These are phyloP conservation scores for Mycena chlorophos DNA, from an alignment of 768 basidiomycete species.

Conservation along the genomic window DNA sequence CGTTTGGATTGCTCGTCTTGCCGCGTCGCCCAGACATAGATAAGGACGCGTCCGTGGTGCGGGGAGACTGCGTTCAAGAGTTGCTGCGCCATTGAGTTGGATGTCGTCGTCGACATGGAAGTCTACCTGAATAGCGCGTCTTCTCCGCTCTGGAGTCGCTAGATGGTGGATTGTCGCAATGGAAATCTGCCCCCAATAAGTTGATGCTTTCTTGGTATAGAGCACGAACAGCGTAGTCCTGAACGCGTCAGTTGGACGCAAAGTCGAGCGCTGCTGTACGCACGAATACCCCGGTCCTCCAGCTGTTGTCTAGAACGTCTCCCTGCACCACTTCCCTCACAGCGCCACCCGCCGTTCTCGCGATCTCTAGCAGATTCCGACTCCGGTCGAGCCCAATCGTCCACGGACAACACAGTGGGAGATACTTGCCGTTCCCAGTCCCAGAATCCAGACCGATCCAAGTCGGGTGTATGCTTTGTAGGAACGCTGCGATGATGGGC, in stretches of 20 bases:
- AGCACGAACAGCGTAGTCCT: slow-evolving; percentile 7
- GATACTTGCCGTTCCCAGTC: slow-evolving; percentile 97
- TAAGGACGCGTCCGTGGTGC: slow-evolving; percentile 72
- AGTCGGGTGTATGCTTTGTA: slow-evolving; percentile 68
- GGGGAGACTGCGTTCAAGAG: slow-evolving; percentile 67
- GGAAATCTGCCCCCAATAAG: slow-evolving; percentile 53
- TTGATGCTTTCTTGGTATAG: slow-evolving; percentile 57
- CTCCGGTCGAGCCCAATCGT: slow-evolving; percentile 88
- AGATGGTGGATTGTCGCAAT: slow-evolving; percentile 98
- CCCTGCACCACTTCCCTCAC: slow-evolving; percentile 77
- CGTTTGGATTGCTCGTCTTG: slow-evolving; percentile 87
- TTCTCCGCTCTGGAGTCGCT: slow-evolving; percentile 73
- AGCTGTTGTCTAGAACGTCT: slow-evolving; percentile 70
- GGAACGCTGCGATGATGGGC: slow-evolving; percentile 81
- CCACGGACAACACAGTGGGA: slow-evolving; percentile 69
- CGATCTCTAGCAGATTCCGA: slow-evolving; percentile 73
- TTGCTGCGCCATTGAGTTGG: slow-evolving; percentile 39
- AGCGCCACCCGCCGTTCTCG: slow-evolving; percentile 57
- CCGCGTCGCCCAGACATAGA: slow-evolving; percentile 97
- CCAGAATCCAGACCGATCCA: slow-evolving; percentile 93
- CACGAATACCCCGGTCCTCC: slow-evolving; percentile 83
- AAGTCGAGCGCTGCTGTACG: slow-evolving; percentile 1
- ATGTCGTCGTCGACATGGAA: neutral
- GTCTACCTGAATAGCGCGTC: slow-evolving; percentile 69
- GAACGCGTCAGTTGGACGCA: neutral